Evolutionary conservation across 2,329 filamentous ascomycete species (phyloP).

Genomic region (Tolypocladium ophioglossoides): DNA sequence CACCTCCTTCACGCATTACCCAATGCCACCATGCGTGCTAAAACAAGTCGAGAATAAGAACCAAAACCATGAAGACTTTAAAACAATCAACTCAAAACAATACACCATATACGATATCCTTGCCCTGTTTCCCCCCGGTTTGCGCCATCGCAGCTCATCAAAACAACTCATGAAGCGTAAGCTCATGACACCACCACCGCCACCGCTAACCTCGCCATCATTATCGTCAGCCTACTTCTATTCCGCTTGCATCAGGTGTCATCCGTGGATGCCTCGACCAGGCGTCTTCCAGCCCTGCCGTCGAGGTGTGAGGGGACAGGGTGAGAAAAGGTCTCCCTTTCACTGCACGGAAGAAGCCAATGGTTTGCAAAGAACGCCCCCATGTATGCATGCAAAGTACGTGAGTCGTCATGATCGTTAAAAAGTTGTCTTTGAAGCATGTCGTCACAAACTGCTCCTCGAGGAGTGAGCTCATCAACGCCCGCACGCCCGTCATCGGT

Average conservation of each 20-base stretch:
- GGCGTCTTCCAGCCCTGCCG: not conserved
- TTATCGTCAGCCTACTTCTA: not conserved
- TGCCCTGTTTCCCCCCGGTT: not conserved
- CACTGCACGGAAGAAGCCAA: not conserved
- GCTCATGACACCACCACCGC: not conserved
- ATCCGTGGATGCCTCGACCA: not conserved
- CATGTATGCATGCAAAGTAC: constrained; percentile 1
- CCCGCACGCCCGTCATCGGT: constrained; percentile 2
- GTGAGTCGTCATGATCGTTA: constrained; percentile 2
- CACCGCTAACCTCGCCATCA: not conserved
- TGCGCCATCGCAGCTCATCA: constrained; percentile 2
- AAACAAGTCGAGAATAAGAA: not conserved
- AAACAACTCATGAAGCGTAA: not conserved
- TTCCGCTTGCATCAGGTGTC: not conserved
- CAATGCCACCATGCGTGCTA: constrained; percentile 2
- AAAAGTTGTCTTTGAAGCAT: not conserved
- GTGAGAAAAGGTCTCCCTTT: not conserved
- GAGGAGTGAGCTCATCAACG: not conserved
- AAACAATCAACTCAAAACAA: constrained; percentile 3
- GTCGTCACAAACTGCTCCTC: not conserved
- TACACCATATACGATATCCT: constrained; percentile 3
- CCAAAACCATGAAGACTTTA: constrained; percentile 1
- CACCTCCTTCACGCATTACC: constrained; percentile 3
- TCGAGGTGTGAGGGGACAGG: not conserved
- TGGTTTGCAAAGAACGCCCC: not conserved